These are phyloP conservation scores for Mycena indigotica DNA, from an alignment of 768 basidiomycete genomes.

Conservation along the genomic window DNA sequence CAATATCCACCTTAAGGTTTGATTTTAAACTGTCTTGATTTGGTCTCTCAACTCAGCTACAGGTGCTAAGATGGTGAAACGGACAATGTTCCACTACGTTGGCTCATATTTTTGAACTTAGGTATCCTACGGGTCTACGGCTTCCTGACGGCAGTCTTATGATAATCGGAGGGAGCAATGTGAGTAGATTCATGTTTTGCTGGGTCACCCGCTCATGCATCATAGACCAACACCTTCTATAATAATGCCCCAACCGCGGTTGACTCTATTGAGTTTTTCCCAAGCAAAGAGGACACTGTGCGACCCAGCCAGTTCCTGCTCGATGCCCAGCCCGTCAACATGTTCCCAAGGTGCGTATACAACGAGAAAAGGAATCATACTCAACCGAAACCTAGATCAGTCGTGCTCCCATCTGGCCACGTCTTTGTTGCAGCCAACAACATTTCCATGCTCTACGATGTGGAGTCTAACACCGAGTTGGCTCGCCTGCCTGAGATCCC, in stretches of 20 bases:
- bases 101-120: no score
- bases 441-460: conserved; percentile 38
- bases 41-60: no score
- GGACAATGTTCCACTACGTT: no score
- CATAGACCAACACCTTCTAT: conserved; percentile 19
- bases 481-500: conserved; percentile 52
- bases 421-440: conserved; percentile 59
- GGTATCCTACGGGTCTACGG: conserved; percentile 28
- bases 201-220: no score
- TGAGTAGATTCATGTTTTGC: background rate
- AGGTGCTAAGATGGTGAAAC: no score
- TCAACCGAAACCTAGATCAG: conserved; percentile 37
- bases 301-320: conserved; percentile 23
- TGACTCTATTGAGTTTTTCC: conserved; percentile 27
- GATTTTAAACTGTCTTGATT: no score
- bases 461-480: conserved; percentile 44
- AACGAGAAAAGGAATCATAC: background rate
- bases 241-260: conserved; percentile 16
- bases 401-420: conserved; percentile 51
- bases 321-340: conserved; percentile 21
- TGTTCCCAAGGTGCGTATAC: conserved; percentile 26
- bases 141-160: conserved; percentile 26
- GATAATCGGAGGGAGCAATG: conserved; percentile 41
- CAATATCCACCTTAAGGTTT: conserved; percentile 23
- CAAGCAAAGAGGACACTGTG: conserved; percentile 19